Evolutionary conservation across 345 rosid genomes (phyloP).

Genomic region (Rubroshorea leprosula): DNA sequence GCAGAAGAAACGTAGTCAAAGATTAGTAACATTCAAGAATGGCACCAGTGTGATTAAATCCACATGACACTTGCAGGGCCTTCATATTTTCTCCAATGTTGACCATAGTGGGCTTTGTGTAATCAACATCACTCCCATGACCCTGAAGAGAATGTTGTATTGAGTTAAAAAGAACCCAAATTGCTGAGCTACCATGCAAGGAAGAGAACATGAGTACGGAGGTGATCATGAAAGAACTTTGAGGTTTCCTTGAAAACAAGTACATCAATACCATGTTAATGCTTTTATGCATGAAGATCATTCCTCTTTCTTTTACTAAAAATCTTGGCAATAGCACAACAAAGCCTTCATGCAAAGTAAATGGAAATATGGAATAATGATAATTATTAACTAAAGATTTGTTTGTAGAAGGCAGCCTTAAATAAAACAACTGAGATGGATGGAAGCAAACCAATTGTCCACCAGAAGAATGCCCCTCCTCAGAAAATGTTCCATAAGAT

Average conservation of each 20-base stretch:
- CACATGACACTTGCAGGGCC: slow-evolving; percentile 75
- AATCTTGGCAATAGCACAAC: not conserved
- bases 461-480: slow-evolving; percentile 80
- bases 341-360: not conserved
- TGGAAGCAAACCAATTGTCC: slow-evolving; percentile 79
- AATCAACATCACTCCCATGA: slow-evolving; percentile 85
- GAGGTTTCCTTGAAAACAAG: not conserved
- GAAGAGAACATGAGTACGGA: not conserved
- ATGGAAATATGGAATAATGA: not conserved
- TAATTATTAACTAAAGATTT: not conserved
- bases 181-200: not conserved
- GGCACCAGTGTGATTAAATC: slow-evolving; percentile 88
- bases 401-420: not conserved
- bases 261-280: not conserved
- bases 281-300: not conserved
- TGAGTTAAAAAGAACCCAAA: not conserved
- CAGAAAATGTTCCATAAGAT: slow-evolving; percentile 88
- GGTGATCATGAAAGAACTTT: not conserved
- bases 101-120: slow-evolving; percentile 48
- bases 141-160: slow-evolving; percentile 40
- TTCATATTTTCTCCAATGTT: slow-evolving; percentile 43
- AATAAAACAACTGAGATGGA: not conserved
- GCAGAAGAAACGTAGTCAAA: not conserved
- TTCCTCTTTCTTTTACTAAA: not conserved
- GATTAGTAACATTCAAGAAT: slow-evolving; percentile 46